phyloP scores from a whole-genome alignment of 495 filamentous ascomycete genomes.

The Astrothelium subdiscretum region DNA sequence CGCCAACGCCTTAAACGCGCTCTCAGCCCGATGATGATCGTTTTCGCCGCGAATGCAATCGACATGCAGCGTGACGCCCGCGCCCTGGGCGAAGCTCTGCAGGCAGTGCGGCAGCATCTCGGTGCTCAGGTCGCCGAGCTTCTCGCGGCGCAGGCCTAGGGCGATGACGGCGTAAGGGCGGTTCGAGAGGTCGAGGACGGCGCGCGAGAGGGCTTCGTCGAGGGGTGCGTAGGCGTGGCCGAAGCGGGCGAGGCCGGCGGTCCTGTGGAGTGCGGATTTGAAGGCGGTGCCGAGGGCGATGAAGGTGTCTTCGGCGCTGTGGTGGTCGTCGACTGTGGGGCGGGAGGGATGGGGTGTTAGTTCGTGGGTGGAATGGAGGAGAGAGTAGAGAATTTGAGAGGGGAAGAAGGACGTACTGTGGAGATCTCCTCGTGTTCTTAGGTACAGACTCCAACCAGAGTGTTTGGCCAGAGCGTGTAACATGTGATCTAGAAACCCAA shows the following conservation, averaged over 20 bases:
- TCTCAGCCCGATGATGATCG: conserved; percentile 94
- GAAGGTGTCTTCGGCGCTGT: conserved; percentile 92
- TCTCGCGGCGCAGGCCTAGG: conserved; percentile 73
- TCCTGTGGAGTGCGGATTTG: conserved; percentile 58
- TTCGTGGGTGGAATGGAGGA: background rate
- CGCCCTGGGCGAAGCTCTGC: conserved; percentile 82
- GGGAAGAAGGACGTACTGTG: conserved; percentile 57
- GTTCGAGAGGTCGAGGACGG: conserved; percentile 88
- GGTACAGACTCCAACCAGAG: conserved; percentile 75
- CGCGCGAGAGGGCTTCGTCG: conserved; percentile 87
- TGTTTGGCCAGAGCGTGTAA: conserved; percentile 93
- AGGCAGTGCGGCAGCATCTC: conserved; percentile 98
- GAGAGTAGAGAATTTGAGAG: background rate
- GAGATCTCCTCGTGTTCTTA: conserved; percentile 76
- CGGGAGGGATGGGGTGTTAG: background rate
- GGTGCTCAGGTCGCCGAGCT: conserved; percentile 80
- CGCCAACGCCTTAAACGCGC: conserved; percentile 92
- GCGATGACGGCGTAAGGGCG: conserved; percentile 76
- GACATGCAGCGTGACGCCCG: conserved; percentile 86
- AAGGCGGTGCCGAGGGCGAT: conserved; percentile 83
- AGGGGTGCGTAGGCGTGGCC: conserved; percentile 83
- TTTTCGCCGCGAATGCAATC: conserved; percentile 80
- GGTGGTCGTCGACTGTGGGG: conserved; percentile 87
- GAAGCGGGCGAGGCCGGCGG: conserved; percentile 76
- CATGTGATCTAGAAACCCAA: conserved; percentile 99